These are phyloP conservation scores for Erythrobasidium yunnanense DNA, from an alignment of 768 basidiomycete genomes.

Conservation along the genomic window DNA sequence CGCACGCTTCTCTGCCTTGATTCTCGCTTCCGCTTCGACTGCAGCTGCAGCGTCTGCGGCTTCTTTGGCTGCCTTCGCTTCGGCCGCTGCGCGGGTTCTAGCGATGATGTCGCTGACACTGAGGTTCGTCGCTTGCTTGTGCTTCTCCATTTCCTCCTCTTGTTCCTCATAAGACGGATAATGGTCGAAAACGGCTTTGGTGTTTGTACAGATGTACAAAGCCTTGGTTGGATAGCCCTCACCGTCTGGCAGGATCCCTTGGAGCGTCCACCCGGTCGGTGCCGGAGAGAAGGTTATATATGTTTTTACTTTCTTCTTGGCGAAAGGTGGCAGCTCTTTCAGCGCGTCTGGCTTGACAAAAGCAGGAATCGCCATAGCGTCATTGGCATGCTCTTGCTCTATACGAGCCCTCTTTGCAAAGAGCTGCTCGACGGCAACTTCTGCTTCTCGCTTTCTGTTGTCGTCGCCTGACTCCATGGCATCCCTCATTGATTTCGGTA, in stretches of 20 bases:
- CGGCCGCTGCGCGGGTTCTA: conserved; percentile 38
- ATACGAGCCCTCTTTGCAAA: background rate
- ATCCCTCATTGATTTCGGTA: conserved; percentile 55
- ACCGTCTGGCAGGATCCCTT: too few species aligned
- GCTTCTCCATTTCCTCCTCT: background rate
- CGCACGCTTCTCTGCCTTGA: conserved; percentile 38
- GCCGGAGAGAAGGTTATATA: too few species aligned
- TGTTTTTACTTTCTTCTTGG: too few species aligned
- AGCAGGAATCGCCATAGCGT: background rate
- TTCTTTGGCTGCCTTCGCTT: conserved; percentile 33
- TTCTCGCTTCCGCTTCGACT: conserved; percentile 41
- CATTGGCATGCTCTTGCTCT: conserved; percentile 14
- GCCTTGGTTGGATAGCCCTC: background rate
- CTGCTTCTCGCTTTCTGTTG: background rate
- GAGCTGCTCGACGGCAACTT: background rate
- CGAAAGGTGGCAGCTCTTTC: too few species aligned
- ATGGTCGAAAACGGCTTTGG: conserved; percentile 11
- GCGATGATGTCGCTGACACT: conserved; percentile 42
- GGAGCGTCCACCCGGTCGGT: too few species aligned
- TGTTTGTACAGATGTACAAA: conserved; percentile 23
- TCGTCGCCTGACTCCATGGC: conserved; percentile 17
- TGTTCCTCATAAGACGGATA: background rate
- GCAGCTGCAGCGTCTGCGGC: conserved; percentile 33
- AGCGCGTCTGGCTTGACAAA: background rate
- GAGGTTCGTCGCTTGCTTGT: conserved; percentile 2